Conservation (phyloP, 2,329 filamentous ascomycete species). For the Ustulina deusta region DNA sequence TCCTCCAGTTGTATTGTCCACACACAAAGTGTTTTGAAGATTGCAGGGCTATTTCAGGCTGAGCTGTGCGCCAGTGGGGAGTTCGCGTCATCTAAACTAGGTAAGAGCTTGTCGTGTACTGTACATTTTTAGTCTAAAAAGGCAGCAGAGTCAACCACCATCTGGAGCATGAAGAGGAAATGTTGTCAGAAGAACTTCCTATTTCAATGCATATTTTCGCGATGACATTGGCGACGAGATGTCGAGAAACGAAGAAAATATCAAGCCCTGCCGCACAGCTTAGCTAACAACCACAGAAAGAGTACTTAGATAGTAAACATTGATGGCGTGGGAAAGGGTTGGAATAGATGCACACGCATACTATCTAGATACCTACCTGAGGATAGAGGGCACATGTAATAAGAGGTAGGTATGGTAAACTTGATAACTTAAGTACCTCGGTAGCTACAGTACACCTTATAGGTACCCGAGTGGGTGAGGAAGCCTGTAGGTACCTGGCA, state of each 20-base stretch:
- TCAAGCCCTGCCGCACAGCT: neutral
- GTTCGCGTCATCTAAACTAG: conserved; percentile 10
- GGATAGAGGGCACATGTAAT: neutral
- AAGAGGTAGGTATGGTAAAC: neutral
- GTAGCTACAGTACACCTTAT: too few species aligned
- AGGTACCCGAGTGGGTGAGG: too few species aligned
- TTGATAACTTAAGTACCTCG: too few species aligned
- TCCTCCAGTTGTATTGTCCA: conserved; percentile 6
- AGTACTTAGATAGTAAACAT: neutral
- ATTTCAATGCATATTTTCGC: neutral
- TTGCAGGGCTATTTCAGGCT: conserved; percentile 22
- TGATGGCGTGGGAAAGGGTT: neutral
- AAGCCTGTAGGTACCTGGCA: too few species aligned
- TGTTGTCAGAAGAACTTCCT: conserved; percentile 2
- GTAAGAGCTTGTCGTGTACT: conserved; percentile 4
- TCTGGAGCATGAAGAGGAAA: conserved; percentile 13
- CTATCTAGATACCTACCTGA: neutral
- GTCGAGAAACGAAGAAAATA: neutral
- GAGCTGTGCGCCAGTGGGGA: conserved; percentile 4
- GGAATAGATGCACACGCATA: neutral
- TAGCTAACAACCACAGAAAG: neutral
- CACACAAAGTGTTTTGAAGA: conserved; percentile 18
- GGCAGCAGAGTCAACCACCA: conserved; percentile 3
- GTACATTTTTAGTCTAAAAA: conserved; percentile 11
- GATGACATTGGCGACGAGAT: too few species aligned